A percentile compares a stretch with the other conserved stretches of the same genome.
Conservation (phyloP, 352 stramenopile species). For the Phytophthora citrophthora region DNA sequence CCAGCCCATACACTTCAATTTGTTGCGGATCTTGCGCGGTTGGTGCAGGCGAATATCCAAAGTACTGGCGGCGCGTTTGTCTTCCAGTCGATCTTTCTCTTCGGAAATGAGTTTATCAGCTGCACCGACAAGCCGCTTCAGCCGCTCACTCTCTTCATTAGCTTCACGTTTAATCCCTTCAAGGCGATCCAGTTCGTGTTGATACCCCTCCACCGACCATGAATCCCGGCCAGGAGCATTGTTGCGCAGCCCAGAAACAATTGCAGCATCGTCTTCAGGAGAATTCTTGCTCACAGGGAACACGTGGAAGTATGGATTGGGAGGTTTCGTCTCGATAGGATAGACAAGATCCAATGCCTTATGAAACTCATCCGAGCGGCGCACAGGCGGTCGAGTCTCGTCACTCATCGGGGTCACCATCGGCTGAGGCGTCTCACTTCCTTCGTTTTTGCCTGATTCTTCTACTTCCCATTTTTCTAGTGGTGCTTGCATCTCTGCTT, state of each 20-base stretch:
- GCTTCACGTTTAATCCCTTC: constrained; percentile 42
- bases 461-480: constrained; percentile 25
- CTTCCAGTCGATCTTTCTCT: constrained; percentile 44
- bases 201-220: constrained; percentile 32
- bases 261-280: constrained; percentile 15
- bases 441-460: constrained; percentile 6
- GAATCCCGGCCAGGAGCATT: constrained; percentile 13
- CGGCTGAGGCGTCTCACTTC: constrained; percentile 4
- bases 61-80: constrained; percentile 35
- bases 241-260: constrained; percentile 28
- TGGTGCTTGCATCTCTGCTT: constrained; percentile 23
- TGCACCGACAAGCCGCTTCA: constrained; percentile 43
- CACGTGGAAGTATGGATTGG: constrained; percentile 32
- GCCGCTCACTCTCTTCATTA: constrained; percentile 41
- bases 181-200: constrained; percentile 45
- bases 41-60: constrained; percentile 43
- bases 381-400: constrained; percentile 15
- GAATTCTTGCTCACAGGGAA: constrained; percentile 22
- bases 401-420: background rate
- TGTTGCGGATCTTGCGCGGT: constrained; percentile 39
- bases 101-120: constrained; percentile 38
- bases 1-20: constrained; percentile 70
- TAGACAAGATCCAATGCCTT: constrained; percentile 33
- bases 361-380: constrained; percentile 20
- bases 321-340: constrained; percentile 20